Percentiles rank a stretch among this genome's conserved stretches.
phyloP scores from a whole-genome alignment of 306 rosid genomes.

The Glycine latifolia region DNA sequence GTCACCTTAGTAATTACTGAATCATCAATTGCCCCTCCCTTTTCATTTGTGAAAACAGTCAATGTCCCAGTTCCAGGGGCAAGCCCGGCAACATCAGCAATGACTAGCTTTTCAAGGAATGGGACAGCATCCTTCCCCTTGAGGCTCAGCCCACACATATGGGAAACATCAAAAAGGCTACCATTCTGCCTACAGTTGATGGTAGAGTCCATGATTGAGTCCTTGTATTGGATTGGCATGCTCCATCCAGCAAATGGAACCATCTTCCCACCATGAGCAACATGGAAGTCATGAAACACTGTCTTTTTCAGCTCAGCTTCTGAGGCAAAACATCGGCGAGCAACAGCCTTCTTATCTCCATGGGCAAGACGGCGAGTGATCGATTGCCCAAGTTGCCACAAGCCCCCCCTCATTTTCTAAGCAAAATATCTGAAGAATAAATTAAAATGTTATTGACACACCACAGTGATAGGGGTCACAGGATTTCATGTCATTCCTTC shows the following conservation, averaged over 20 bases:
- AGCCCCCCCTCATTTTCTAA: constrained; percentile 68
- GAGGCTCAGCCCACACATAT: constrained; percentile 94
- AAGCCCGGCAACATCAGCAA: constrained; percentile 90
- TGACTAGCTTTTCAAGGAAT: constrained; percentile 84
- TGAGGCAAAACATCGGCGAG: constrained; percentile 67
- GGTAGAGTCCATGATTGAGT: constrained; percentile 92
- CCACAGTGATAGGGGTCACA: background rate
- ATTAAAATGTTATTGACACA: background rate
- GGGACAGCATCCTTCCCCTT: constrained; percentile 78
- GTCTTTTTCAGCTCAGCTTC: constrained; percentile 92
- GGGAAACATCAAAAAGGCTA: constrained; percentile 85
- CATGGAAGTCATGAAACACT: constrained; percentile 82
- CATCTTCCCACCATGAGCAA: constrained; percentile 92
- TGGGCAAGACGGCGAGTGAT: constrained; percentile 83
- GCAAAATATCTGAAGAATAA: constrained; percentile 31
- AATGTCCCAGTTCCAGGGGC: constrained; percentile 84
- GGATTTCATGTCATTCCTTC: constrained; percentile 14
- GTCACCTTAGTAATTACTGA: constrained; percentile 89
- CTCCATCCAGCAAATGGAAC: constrained; percentile 99
- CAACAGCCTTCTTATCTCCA: constrained; percentile 80
- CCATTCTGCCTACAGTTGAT: constrained; percentile 87
- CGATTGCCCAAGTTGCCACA: constrained; percentile 89
- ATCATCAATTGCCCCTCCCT: constrained; percentile 96
- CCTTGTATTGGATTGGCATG: constrained; percentile 97
- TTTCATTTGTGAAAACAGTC: constrained; percentile 92